Evolutionary conservation across 2,329 filamentous ascomycete species (phyloP), one percentile per base, ranked within the genome.

Genomic region (Rugonectria rugulosa): DNA sequence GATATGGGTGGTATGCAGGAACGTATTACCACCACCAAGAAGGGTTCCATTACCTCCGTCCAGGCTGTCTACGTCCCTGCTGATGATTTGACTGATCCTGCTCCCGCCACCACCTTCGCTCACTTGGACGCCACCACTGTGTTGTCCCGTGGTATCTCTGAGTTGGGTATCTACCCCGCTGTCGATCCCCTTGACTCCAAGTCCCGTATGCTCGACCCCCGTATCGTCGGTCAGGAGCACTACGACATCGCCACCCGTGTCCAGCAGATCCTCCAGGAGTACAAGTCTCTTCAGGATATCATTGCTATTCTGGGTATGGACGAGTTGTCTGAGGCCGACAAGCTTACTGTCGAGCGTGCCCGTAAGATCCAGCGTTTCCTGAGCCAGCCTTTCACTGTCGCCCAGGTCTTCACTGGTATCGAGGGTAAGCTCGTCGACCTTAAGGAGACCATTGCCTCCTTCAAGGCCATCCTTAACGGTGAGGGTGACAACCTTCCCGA

Each of bases 221-320:
- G 95, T 91, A 88, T 99, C 75, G 90, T 99, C 74, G 95, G 95
- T 79, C 85, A 98, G 75, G 95, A 99, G 62, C 95, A 99, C 87
- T 99, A 99, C 89, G 79, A 92, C 62, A 94, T 88, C 72, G 95
- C 95, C 78, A 91, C 90, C 78, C 89, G 89, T 72, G 95, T 99
- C 75, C 95, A 99, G 86, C 92, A 97, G 84, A 98, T 97, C 82
- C 89, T 99, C 77, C 95, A 99, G 84, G 95, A 98, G 87, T 99
- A 99, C 91, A 98, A 98, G 91, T 98, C 94, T 66, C 92, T 99
- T 69, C 95, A 99, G 85, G 95, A 99, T 85, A 99, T 99, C 88
- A 97, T 97, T 86, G 95, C 95, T 81, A 99, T 99, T 92, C 83
- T 98, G 78, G 94, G 94, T 89, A 98, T 99, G 95, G 95, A 99